Evolutionary conservation across 805 yeast genomes (phyloP).

Genomic region (Saturnispora hagleri): DNA sequence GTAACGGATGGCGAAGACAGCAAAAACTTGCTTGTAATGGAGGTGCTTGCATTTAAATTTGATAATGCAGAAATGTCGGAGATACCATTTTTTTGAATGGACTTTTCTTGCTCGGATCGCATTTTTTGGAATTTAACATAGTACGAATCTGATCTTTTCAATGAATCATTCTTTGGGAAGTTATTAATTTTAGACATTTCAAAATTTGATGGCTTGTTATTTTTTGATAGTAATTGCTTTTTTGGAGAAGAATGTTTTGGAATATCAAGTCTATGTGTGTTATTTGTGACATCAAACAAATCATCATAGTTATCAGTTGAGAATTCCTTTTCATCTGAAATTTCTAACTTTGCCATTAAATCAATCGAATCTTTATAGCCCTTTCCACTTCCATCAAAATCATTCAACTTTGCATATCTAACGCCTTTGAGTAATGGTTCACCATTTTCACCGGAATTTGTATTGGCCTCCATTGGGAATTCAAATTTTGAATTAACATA

Average conservation of each 20-base stretch:
- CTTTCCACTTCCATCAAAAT: not conserved
- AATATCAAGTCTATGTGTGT: not conserved
- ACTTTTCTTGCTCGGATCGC: slow-evolving; percentile 16
- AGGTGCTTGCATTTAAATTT: not conserved
- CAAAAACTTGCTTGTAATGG: slow-evolving; percentile 4
- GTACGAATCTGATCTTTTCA: slow-evolving; percentile 12
- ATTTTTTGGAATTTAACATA: slow-evolving; percentile 12
- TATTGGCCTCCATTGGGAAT: slow-evolving; percentile 20
- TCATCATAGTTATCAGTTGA: slow-evolving; percentile 7
- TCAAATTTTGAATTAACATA: slow-evolving; percentile 27
- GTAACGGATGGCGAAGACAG: slow-evolving; percentile 15
- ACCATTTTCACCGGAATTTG: not conserved
- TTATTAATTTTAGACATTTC: not conserved
- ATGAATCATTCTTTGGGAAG: not conserved
- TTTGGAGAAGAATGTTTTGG: not conserved
- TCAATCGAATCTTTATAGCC: slow-evolving; percentile 14
- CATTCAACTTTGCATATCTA: slow-evolving; percentile 5
- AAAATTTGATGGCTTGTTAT: not conserved
- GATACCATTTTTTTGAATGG: slow-evolving; percentile 17
- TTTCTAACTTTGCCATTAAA: slow-evolving; percentile 7
- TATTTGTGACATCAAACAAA: slow-evolving; percentile 8
- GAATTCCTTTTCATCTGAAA: not conserved
- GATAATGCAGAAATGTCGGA: slow-evolving; percentile 14
- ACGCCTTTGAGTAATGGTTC: not conserved
- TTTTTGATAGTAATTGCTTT: not conserved